Percentiles rank a stretch among this genome's conserved stretches.
These are phyloP conservation scores for Firmiana major DNA, from an alignment of 345 rosid genomes.

Conservation along the genomic window DNA sequence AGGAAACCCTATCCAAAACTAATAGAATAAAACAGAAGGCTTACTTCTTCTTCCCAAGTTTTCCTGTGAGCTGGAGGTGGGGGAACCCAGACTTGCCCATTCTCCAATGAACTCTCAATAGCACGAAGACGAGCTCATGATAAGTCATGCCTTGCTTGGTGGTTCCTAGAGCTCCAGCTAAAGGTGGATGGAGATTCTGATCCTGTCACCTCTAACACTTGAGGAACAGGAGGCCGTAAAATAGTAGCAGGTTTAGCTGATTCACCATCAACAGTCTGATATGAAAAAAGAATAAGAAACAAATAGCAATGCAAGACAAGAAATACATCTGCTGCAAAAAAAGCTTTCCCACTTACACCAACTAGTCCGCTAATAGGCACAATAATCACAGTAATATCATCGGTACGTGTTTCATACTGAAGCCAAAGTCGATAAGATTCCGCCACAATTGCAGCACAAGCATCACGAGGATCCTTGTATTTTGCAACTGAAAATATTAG, in stretches of 20 bases:
- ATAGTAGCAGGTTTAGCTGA: constrained; percentile 37
- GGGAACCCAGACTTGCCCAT: constrained; percentile 83
- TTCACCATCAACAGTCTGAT: constrained; percentile 48
- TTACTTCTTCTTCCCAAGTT: constrained; percentile 99
- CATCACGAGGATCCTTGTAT: constrained; percentile 93
- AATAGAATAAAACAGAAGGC: constrained; percentile 7
- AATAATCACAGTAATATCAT: constrained; percentile 92
- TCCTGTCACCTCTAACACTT: constrained; percentile 75
- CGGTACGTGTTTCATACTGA: constrained; percentile 98
- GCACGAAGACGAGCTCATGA: constrained; percentile 94
- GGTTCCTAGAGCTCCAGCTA: constrained; percentile 71
- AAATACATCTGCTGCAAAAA: not conserved
- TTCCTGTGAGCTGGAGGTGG: constrained; percentile 82
- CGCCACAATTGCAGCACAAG: constrained; percentile 99
- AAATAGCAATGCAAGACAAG: constrained; percentile 17
- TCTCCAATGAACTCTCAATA: constrained; percentile 86
- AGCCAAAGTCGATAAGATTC: constrained; percentile 98
- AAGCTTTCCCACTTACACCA: constrained; percentile 44
- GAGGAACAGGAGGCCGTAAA: constrained; percentile 55
- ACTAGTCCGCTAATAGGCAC: constrained; percentile 77
- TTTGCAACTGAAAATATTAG: constrained; percentile 59
- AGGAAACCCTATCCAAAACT: constrained; percentile 7
- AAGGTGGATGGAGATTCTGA: constrained; percentile 79
- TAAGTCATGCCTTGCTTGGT: constrained; percentile 77
- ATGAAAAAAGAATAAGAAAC: constrained; percentile 12